Conservation (phyloP, 163 green algal species). For the Trebouxia gelatinosa region DNA sequence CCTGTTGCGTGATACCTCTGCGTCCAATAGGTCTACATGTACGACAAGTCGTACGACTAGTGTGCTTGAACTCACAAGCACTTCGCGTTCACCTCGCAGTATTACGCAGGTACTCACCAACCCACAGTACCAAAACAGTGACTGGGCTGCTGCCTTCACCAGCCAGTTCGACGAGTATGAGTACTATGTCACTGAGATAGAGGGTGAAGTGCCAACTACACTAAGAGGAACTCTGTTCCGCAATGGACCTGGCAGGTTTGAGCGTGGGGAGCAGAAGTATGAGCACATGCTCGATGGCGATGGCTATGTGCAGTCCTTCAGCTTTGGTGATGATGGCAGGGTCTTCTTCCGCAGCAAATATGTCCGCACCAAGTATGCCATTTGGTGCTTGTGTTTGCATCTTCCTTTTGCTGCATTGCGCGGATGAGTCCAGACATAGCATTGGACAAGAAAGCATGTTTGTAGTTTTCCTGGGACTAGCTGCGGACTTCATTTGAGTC, state of each 20-base stretch:
- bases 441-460: too few species aligned
- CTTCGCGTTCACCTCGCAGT: too few species aligned
- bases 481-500: too few species aligned
- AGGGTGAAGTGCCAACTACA: conserved; percentile 37
- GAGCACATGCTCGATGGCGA: conserved; percentile 62
- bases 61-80: too few species aligned
- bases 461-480: too few species aligned
- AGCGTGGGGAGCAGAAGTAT: conserved; percentile 38
- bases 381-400: too few species aligned
- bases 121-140: conserved; percentile 5
- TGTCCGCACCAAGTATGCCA: conserved; percentile 46
- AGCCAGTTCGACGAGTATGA: conserved; percentile 38
- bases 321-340: conserved; percentile 38
- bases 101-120: too few species aligned
- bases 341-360: conserved; percentile 48
- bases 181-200: conserved; percentile 39
- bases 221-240: conserved; percentile 54
- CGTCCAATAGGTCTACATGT: too few species aligned
- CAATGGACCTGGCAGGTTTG: conserved; percentile 46
- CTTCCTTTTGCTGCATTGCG: not conserved
- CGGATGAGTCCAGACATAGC: not conserved
- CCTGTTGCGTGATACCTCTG: too few species aligned
- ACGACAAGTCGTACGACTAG: too few species aligned
- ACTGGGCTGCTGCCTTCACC: conserved; percentile 37
- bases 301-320: conserved; percentile 44